A percentile compares a stretch with the other conserved stretches of the same genome.
Evolutionary conservation across 1,139 yeast species (phyloP).

Genomic region (Yamadazyma conglobata): DNA sequence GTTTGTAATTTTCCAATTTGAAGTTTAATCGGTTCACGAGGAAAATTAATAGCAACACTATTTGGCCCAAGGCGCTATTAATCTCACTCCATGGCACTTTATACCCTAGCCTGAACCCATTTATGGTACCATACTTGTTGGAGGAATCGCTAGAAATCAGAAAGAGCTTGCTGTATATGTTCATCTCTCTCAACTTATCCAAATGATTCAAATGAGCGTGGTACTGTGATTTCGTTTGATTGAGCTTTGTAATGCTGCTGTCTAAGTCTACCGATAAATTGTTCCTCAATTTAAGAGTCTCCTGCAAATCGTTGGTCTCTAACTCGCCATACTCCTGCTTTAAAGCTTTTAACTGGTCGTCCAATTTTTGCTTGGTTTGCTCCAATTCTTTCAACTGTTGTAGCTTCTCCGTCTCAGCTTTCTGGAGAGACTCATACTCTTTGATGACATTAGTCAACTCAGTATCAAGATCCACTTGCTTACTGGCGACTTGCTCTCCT

Average conservation of each 20-base stretch:
- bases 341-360: slow-evolving; percentile 32
- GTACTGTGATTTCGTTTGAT: slow-evolving; percentile 59
- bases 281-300: slow-evolving; percentile 48
- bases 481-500: slow-evolving; percentile 15
- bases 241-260: slow-evolving; percentile 49
- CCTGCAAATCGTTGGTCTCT: slow-evolving; percentile 38
- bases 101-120: slow-evolving; percentile 75
- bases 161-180: slow-evolving; percentile 80
- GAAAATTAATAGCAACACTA: slow-evolving; percentile 66
- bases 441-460: slow-evolving; percentile 40
- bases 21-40: slow-evolving; percentile 56
- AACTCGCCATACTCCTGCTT: slow-evolving; percentile 40
- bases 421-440: slow-evolving; percentile 35
- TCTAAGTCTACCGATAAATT: slow-evolving; percentile 47
- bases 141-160: slow-evolving; percentile 64
- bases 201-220: slow-evolving; percentile 60
- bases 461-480: slow-evolving; percentile 21
- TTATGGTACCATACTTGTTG: slow-evolving; percentile 83
- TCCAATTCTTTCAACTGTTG: slow-evolving; percentile 47
- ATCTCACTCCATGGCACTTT: slow-evolving; percentile 86
- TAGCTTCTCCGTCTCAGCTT: slow-evolving; percentile 34
- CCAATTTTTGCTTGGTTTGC: slow-evolving; percentile 34
- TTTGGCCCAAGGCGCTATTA: slow-evolving; percentile 89
- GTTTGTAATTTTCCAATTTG: slow-evolving; percentile 54
- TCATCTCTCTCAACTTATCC: slow-evolving; percentile 67